Base-by-base conservation (phyloP, 805 yeast species). In the Pichia paraexigua region DNA sequence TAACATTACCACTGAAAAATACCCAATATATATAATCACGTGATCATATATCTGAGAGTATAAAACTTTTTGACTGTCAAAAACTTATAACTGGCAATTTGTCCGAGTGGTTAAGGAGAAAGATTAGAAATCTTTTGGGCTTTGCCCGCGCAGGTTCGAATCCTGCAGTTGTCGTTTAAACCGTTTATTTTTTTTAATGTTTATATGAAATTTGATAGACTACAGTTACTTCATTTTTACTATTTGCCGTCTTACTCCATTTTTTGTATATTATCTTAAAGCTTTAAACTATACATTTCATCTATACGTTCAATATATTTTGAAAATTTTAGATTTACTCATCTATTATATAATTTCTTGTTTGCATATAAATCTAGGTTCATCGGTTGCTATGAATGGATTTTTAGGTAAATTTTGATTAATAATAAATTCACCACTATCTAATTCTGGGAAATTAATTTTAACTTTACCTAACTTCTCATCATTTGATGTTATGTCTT, bases 371-470 rank as follows among this genome's bases (percentile, higher is more conserved):
- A 82, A 79, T 58, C 79, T 85, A 0, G 82, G 81, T 52, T 76
- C 78, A 13, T 66, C 64, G 1, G 77, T 74, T 22, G 65, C 66
- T 2, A 71, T 67, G 60, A 90, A 89, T 22, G 98, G 98, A 62
- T 94, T 92, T 4, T 72, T 70, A 0, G 86, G 81, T 52, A 77
- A 69, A 12, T 71, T 66, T 0, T 96, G 95, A 61, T 94, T 94
- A 43, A 91, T 71, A 57, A 68, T 69, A 51, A 69, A 71, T 21
- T 61, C 63, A 0, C 77, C 77, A 5, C 71, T 67, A 10, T 63
- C 67, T 35, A 82, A 60, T 42, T 76, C 76, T 5, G 71, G 67
- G 20, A 86, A 72, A 10, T 64, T 63, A 2, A 92, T 85, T 61
- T 84, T 88, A 2, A 91, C 90, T 13, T 83, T 77, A 0, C 59